Conservation (phyloP, 2,329 filamentous ascomycete species). For the Scedosporium minutisporum region DNA sequence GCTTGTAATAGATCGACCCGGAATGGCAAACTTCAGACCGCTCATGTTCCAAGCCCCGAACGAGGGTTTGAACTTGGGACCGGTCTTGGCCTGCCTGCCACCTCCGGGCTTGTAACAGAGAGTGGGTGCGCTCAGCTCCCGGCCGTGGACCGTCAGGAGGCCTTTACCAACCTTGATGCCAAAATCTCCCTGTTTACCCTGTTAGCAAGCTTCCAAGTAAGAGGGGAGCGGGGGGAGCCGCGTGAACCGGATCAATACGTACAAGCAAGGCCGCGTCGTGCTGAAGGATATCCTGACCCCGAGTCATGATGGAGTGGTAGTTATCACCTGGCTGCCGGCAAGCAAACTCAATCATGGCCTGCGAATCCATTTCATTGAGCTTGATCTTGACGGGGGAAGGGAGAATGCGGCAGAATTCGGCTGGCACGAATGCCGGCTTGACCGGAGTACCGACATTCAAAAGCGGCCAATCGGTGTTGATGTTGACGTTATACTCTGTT, state of each 20-base stretch:
- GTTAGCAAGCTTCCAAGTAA: too few relatives aligned
- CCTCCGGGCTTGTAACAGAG: conserved; percentile 47
- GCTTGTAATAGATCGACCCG: conserved; percentile 31
- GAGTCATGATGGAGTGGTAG: conserved; percentile 51
- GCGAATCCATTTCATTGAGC: conserved; percentile 49
- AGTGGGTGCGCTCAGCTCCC: conserved; percentile 52
- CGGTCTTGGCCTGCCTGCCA: conserved; percentile 10
- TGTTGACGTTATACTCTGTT: conserved; percentile 23
- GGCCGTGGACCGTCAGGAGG: conserved; percentile 63
- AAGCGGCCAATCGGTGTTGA: conserved; percentile 39
- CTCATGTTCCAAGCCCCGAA: conserved; percentile 65
- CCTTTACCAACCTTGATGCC: conserved; percentile 50
- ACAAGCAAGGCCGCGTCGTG: conserved; percentile 39
- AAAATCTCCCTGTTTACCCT: conserved; percentile 32
- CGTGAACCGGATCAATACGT: conserved; percentile 21
- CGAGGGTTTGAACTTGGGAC: conserved; percentile 19
- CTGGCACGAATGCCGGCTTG: conserved; percentile 55
- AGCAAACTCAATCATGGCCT: conserved; percentile 62
- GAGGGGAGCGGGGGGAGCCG: too few relatives aligned
- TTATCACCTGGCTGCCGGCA: conserved; percentile 59
- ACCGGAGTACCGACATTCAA: conserved; percentile 53
- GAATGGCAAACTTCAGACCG: conserved; percentile 42
- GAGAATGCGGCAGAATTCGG: conserved; percentile 54
- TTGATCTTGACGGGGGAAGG: conserved; percentile 44
- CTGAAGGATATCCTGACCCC: conserved; percentile 47